These are phyloP conservation scores for Neodidymelliopsis sp. DNA, from an alignment of 2,329 filamentous ascomycete species.

Conservation along the genomic window DNA sequence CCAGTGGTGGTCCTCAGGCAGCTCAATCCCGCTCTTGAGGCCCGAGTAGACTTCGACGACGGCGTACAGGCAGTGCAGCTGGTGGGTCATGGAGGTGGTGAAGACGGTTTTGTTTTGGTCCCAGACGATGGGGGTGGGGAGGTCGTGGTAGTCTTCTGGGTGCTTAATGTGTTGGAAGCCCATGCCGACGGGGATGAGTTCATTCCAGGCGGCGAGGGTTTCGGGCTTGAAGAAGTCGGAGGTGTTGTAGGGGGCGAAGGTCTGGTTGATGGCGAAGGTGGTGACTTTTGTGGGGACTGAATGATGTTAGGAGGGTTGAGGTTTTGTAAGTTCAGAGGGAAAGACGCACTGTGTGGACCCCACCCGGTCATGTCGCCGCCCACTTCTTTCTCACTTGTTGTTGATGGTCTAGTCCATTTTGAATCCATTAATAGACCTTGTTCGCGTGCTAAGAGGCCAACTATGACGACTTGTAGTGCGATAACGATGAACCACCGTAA, in stretches of 20 bases:
- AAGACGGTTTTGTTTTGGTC: conserved; percentile 41
- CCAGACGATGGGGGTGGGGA: conserved; percentile 45
- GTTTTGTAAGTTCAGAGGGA: too few relatives aligned
- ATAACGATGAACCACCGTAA: conserved; percentile 43
- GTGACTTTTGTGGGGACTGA: conserved; percentile 44
- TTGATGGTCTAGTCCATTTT: conserved; percentile 26
- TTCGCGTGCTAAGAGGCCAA: conserved; percentile 40
- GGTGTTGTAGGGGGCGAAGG: conserved; percentile 45
- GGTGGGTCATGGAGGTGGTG: conserved; percentile 47
- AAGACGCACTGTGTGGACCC: conserved; percentile 39
- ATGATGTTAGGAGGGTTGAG: conserved; percentile 1
- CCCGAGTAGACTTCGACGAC: conserved; percentile 43
- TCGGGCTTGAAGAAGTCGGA: conserved; percentile 47
- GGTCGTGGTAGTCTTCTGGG: conserved; percentile 40
- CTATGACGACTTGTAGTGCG: conserved; percentile 39
- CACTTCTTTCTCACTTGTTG: conserved; percentile 38
- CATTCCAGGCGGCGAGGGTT: conserved; percentile 43
- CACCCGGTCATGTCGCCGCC: conserved; percentile 46
- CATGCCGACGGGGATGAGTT: conserved; percentile 41
- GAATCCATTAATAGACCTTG: conserved; percentile 37
- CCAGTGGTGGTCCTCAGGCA: conserved; percentile 48
- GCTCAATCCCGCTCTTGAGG: conserved; percentile 30
- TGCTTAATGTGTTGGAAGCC: conserved; percentile 43
- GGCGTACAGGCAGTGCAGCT: conserved; percentile 46
- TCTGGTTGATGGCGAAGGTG: conserved; percentile 46